A percentile compares a stretch with the other conserved stretches of the same genome.
These are phyloP conservation scores for Acacia confusa DNA, from an alignment of 306 rosid species.

Conservation along the genomic window DNA sequence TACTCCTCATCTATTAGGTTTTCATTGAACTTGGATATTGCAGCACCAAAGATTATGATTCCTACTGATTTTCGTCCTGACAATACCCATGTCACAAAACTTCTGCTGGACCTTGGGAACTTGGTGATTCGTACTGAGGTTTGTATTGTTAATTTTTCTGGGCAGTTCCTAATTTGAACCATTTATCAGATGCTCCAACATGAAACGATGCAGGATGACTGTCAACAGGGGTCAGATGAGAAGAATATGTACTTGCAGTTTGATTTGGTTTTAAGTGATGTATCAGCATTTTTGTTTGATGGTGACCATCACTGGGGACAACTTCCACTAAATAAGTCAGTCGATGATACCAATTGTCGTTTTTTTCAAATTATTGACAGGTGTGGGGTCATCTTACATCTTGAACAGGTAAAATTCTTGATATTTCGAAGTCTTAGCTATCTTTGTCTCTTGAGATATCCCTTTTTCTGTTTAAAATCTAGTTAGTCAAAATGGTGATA, in stretches of 20 bases:
- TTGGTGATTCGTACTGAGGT: slow-evolving; percentile 85
- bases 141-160: slow-evolving; percentile 11
- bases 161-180: slow-evolving; percentile 10
- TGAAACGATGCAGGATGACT: slow-evolving; percentile 65
- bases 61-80: slow-evolving; percentile 90
- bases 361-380: slow-evolving; percentile 84
- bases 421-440: not conserved
- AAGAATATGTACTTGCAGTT: slow-evolving; percentile 85
- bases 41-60: slow-evolving; percentile 96
- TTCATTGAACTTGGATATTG: slow-evolving; percentile 91
- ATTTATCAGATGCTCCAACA: slow-evolving; percentile 9
- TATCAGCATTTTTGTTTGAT: slow-evolving; percentile 93
- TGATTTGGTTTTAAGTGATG: slow-evolving; percentile 84
- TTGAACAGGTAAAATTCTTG: slow-evolving; percentile 72
- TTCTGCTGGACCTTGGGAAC: slow-evolving; percentile 91
- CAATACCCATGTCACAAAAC: slow-evolving; percentile 71
- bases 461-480: not conserved
- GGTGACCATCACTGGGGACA: slow-evolving; percentile 88
- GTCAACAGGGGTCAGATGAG: slow-evolving; percentile 50
- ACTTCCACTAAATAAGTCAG: slow-evolving; percentile 38
- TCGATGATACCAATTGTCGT: slow-evolving; percentile 41
- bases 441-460: not conserved
- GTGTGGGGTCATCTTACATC: slow-evolving; percentile 78
- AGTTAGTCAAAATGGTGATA: not conserved
- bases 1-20: slow-evolving; percentile 59